Evolutionary conservation across 495 filamentous ascomycete genomes (phyloP).

Genomic region (Hyphodiscus hymeniophilus): DNA sequence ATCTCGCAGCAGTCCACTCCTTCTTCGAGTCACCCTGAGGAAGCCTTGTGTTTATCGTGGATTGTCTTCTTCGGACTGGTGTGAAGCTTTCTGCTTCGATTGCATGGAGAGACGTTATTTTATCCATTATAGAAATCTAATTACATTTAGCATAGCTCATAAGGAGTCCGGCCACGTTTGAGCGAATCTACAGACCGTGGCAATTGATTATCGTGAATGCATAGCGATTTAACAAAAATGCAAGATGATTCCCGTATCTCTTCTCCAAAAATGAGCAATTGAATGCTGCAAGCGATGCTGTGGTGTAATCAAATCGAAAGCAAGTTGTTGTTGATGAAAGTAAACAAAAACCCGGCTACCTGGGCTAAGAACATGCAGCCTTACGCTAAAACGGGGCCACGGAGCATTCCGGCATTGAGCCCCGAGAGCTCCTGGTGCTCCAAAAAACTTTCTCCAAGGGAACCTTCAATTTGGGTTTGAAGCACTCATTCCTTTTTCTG

Average conservation of each 20-base stretch:
- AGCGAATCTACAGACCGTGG: too few species aligned
- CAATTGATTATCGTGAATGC: not conserved
- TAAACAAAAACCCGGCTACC: constrained; percentile 9
- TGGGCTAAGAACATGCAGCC: too few species aligned
- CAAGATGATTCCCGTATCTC: not conserved
- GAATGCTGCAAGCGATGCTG: not conserved
- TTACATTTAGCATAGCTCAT: not conserved
- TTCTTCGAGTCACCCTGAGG: constrained; percentile 14
- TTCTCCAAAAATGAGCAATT: not conserved
- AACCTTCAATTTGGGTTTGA: not conserved
- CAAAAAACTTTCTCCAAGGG: too few species aligned
- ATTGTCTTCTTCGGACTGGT: constrained; percentile 13
- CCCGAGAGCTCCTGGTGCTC: not conserved
- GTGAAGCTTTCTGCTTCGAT: constrained; percentile 8
- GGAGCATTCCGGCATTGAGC: too few species aligned
- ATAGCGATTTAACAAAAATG: not conserved
- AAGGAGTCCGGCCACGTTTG: too few species aligned
- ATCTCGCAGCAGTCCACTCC: constrained; percentile 49
- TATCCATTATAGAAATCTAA: constrained; percentile 10
- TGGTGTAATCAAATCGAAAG: not conserved
- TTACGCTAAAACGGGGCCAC: too few species aligned
- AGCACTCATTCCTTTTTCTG: not conserved
- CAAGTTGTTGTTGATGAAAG: not conserved
- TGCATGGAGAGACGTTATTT: not conserved
- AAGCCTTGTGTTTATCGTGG: constrained; percentile 9